These are phyloP conservation scores for Achaetomium macrosporum DNA, from an alignment of 2,329 filamentous ascomycete species.

Conservation along the genomic window DNA sequence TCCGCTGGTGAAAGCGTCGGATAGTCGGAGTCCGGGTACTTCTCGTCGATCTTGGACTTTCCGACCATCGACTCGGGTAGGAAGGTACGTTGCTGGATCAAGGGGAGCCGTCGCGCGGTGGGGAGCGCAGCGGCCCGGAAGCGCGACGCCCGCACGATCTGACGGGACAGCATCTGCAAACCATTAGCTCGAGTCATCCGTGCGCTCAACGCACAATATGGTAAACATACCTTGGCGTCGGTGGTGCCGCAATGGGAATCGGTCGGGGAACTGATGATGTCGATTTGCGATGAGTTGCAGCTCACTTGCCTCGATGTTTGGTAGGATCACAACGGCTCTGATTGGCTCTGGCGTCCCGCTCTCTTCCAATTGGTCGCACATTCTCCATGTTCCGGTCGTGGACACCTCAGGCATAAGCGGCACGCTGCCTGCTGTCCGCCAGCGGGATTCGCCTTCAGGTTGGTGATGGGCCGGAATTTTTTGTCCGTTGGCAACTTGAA, in stretches of 20 bases:
- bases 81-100: slow-evolving; percentile 53
- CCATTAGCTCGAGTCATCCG: background rate
- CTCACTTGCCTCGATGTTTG: background rate
- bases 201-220: background rate
- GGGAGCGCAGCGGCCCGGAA: slow-evolving; percentile 42
- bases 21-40: slow-evolving; percentile 46
- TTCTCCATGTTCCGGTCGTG: background rate
- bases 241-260: slow-evolving; percentile 32
- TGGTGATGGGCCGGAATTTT: slow-evolving; percentile 25
- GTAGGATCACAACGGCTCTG: background rate
- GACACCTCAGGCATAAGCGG: slow-evolving; percentile 20
- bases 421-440: background rate
- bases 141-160: slow-evolving; percentile 48
- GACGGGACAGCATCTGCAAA: slow-evolving; percentile 55
- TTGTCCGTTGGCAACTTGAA: slow-evolving; percentile 33
- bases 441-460: slow-evolving; percentile 23
- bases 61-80: slow-evolving; percentile 46
- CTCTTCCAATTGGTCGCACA: background rate
- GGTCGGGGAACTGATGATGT: slow-evolving; percentile 22
- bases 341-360: slow-evolving; percentile 10
- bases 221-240: slow-evolving; percentile 29
- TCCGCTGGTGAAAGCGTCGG: slow-evolving; percentile 50
- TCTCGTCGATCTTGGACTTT: slow-evolving; percentile 43
- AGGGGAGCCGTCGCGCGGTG: slow-evolving; percentile 41
- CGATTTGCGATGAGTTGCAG: slow-evolving; percentile 15